A percentile compares a stretch with the other conserved stretches of the same genome.
These are phyloP conservation scores for Tagetes patula DNA, from an alignment of 129 eudicot genomes.

Conservation along the genomic window DNA sequence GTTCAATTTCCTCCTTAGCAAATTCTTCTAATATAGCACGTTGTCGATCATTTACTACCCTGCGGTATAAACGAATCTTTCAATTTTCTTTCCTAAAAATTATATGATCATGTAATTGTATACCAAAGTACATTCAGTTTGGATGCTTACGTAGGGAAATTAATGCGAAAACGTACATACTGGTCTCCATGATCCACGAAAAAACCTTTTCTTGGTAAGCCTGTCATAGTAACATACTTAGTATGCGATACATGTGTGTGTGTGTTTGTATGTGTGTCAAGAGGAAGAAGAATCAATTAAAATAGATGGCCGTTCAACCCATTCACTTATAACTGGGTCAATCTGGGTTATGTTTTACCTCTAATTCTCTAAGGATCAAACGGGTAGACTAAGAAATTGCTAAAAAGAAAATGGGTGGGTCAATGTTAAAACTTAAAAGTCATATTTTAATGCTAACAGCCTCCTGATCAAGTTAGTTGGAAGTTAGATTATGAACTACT, in stretches of 20 bases:
- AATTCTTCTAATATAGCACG: conserved; percentile 91
- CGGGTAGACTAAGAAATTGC: not conserved
- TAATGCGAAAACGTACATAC: conserved; percentile 75
- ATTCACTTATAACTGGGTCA: not conserved
- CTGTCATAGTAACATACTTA: conserved; percentile 39
- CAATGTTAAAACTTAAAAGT: not conserved
- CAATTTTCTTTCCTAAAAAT: not conserved
- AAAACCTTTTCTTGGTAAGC: conserved; percentile 69
- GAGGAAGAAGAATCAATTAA: conserved; percentile 7
- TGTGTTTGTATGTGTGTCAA: not conserved
- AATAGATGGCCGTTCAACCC: not conserved
- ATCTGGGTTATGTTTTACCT: not conserved
- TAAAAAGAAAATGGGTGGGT: not conserved
- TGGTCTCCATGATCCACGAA: conserved; percentile 78
- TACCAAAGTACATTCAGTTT: not conserved
- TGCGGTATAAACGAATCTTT: conserved; percentile 30
- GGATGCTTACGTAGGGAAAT: conserved; percentile 60
- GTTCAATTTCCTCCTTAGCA: conserved; percentile 64
- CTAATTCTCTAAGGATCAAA: not conserved
- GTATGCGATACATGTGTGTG: not conserved
- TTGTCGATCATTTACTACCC: conserved; percentile 76
- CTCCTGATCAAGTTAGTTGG: not conserved
- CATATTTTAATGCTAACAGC: not conserved
- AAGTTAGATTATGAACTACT: not conserved
- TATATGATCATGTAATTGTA: not conserved